These are phyloP conservation scores for Fusarium armeniacum DNA, from an alignment of 2,329 filamentous ascomycete genomes.

Conservation along the genomic window DNA sequence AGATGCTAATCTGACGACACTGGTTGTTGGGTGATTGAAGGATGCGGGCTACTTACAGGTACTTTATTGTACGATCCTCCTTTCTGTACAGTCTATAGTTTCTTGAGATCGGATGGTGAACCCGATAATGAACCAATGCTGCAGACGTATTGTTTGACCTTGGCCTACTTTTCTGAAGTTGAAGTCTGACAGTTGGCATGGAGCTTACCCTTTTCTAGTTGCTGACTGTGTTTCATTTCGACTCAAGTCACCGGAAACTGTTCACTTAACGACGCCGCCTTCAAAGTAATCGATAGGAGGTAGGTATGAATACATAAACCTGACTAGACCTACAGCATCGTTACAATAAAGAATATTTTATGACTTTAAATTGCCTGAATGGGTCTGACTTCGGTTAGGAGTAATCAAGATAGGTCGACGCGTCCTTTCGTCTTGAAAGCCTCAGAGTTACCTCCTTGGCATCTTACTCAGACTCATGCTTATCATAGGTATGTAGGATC, in stretches of 20 bases:
- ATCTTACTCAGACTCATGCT: slow-evolving; percentile 1
- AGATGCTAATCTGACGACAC: background rate
- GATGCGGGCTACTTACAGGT: fast-evolving
- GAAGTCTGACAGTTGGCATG: too few relatives aligned
- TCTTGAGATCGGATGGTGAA: background rate
- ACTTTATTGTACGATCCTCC: fast-evolving
- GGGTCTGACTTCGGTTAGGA: fast-evolving
- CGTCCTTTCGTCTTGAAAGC: background rate
- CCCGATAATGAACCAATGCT: background rate
- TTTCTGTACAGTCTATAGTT: background rate
- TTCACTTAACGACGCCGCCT: background rate
- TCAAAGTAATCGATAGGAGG: too few relatives aligned
- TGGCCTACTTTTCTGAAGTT: too few relatives aligned
- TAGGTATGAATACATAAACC: fast-evolving
- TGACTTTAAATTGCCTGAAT: background rate
- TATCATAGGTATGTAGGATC: too few relatives aligned
- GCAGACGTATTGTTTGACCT: too few relatives aligned
- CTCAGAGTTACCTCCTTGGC: background rate
- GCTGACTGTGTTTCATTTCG: background rate
- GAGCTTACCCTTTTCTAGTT: background rate
- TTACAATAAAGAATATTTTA: background rate
- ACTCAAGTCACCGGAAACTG: background rate
- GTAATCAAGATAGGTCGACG: background rate
- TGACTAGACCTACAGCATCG: fast-evolving
- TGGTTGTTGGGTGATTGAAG: fast-evolving